Conservation (phyloP, 306 rosid genomes). For the Neltuma alba region DNA sequence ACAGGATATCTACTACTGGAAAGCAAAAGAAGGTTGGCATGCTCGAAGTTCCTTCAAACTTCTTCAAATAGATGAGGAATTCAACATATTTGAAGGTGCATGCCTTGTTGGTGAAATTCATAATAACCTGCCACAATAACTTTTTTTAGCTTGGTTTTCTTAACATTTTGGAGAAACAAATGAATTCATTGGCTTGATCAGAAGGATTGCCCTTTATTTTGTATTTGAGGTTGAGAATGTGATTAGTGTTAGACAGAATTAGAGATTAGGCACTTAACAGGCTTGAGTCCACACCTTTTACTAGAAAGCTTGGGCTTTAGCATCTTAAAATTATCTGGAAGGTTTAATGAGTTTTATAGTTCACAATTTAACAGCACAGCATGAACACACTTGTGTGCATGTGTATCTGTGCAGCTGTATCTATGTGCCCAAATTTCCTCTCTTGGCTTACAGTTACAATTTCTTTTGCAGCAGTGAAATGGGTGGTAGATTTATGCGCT, state of each 20-base stretch:
- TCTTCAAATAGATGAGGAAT: constrained; percentile 95
- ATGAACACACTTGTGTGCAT: not conserved
- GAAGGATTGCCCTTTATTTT: not conserved
- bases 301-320: no score
- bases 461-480: constrained; percentile 74
- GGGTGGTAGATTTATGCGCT: constrained; percentile 95
- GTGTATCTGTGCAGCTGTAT: not conserved
- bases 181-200: not conserved
- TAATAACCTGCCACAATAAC: not conserved
- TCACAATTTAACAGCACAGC: not conserved
- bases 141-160: constrained; percentile 3
- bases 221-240: constrained; percentile 10
- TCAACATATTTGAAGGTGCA: constrained; percentile 85
- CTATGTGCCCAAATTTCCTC: constrained; percentile 2
- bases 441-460: constrained; percentile 7
- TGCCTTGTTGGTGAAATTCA: constrained; percentile 9
- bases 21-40: constrained; percentile 99
- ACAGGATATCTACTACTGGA: constrained; percentile 93
- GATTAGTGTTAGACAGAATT: constrained; percentile 4
- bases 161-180: constrained; percentile 5
- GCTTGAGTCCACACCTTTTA: no score
- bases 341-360: constrained; percentile 17
- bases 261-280: not conserved
- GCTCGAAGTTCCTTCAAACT: constrained; percentile 99
- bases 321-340: no score